phyloP scores from a whole-genome alignment of 192 early-diverging fungal species.

The Podila minutissima region DNA sequence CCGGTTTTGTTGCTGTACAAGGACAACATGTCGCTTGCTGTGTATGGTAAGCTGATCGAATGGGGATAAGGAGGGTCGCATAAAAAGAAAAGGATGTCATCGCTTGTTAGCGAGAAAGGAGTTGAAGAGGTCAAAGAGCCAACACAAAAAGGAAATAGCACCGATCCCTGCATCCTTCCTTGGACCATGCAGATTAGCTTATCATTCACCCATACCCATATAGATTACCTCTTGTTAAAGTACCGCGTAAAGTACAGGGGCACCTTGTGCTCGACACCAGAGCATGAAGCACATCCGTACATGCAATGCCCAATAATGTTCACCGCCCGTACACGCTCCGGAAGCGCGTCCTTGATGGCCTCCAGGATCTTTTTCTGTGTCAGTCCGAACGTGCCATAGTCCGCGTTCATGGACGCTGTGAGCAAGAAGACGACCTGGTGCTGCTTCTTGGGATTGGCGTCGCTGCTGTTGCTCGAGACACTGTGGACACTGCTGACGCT shows the following conservation, averaged over 20 bases:
- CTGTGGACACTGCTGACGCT: constrained; percentile 13
- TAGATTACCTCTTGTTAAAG: constrained; percentile 30
- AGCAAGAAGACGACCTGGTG: constrained; percentile 47
- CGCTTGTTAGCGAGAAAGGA: no score
- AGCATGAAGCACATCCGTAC: constrained; percentile 47
- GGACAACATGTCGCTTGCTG: constrained; percentile 21
- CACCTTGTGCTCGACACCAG: constrained; percentile 49
- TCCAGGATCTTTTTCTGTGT: constrained; percentile 36
- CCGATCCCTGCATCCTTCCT: no score
- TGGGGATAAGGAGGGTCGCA: no score
- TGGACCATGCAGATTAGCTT: no score
- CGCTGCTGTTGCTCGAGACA: constrained; percentile 3
- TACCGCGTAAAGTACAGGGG: constrained; percentile 53
- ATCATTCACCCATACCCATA: not conserved
- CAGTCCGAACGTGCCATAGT: constrained; percentile 35
- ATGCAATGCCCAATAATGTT: constrained; percentile 49
- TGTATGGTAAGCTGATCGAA: constrained; percentile 40
- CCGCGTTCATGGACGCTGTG: constrained; percentile 49
- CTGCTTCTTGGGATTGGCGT: constrained; percentile 15
- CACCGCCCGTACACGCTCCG: constrained; percentile 33
- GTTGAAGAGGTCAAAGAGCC: no score
- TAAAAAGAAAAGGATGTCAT: no score
- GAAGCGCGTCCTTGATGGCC: constrained; percentile 32
- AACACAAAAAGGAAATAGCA: no score
- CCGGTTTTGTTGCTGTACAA: constrained; percentile 6